Evolutionary conservation across 768 basidiomycete genomes (phyloP), one percentile per base, ranked within the genome.

Genomic region (Asterophora parasitica): DNA sequence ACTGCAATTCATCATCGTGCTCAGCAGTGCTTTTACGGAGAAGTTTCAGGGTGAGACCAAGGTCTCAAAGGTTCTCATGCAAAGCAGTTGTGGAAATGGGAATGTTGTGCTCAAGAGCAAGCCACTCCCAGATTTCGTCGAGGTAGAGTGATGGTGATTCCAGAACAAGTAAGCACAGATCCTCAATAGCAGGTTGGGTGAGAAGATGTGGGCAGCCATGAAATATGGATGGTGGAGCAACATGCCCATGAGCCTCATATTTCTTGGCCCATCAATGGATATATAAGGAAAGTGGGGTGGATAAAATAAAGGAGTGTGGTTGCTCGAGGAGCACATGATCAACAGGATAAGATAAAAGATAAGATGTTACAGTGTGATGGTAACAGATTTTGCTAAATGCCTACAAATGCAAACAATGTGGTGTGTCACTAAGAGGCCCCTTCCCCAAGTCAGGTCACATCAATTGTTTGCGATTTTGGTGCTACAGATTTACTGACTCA

Each of bases 51-150:
- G 60, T 61, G 19, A 61, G 46, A 0, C 58, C 59, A 16, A 56
- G 31, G 15, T 57, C 50, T 10, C 33, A 0, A 30, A 64, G 50
- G 19, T 55, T 58, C 2, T 42, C 41, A 26, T 58, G 53, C 4
- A 62, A 31, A 17, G 58, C 44, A 2, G 55, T 52, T 15, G 44
- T 46, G 6, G 50, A 50, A 42, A 61, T 56, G n/a, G 31, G 35
- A 6, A 42, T 28, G 34, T 59, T 50, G 33, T 49, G 58, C 15
- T 28, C 32, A 23, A 46, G 19, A 12, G 44, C 44, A 34, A 63
- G 54, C 57, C 57, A 62, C 31, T 61, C 55, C 44, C 38, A 31
- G 20, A 63, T 52, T 41, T 61, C 51, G 33, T 61, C 60, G 7
- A 61, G 52, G 42, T 53, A 63, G 19, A 58, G 38, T 42, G 49